phyloP scores from a whole-genome alignment of 2,329 filamentous ascomycete species.

The Clonostachys sp. region DNA sequence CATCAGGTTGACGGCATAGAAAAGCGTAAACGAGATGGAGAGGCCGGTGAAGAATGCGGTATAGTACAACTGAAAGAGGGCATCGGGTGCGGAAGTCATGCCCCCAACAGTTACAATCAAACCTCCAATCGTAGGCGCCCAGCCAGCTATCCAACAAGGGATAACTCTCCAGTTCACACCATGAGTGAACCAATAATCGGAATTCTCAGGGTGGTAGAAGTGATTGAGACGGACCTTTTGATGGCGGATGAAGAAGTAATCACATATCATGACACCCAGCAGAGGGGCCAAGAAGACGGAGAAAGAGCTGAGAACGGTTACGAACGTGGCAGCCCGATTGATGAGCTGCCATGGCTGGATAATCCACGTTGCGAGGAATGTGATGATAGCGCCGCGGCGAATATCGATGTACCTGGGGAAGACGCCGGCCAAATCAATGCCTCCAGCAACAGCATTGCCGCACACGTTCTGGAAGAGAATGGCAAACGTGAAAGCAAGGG shows the following conservation, averaged over 20 bases:
- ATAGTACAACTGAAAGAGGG: constrained; percentile 37
- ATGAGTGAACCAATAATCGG: constrained; percentile 24
- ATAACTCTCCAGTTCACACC: constrained; percentile 26
- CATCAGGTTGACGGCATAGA: constrained; percentile 19
- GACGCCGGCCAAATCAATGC: constrained; percentile 19
- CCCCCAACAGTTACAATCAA: constrained; percentile 12
- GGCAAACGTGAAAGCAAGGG: constrained; percentile 16
- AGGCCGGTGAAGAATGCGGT: constrained; percentile 36
- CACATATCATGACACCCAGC: constrained; percentile 19
- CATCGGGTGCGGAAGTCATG: constrained; percentile 18
- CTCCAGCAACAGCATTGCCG: constrained; percentile 18
- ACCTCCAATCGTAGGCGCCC: constrained; percentile 17
- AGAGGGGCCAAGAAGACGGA: constrained; percentile 19
- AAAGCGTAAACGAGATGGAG: constrained; percentile 8
- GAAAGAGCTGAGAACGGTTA: constrained; percentile 16
- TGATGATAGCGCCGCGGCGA: constrained; percentile 16
- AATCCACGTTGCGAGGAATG: constrained; percentile 12
- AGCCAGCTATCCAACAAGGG: constrained; percentile 20
- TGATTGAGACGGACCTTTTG: constrained; percentile 27
- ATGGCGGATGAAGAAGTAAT: constrained; percentile 21
- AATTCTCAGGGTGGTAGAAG: constrained; percentile 23
- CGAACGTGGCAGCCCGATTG: constrained; percentile 16
- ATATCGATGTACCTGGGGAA: constrained; percentile 18
- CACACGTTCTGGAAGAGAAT: constrained; percentile 20
- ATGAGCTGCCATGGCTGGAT: constrained; percentile 22